These are phyloP conservation scores for Diaporthe ampelina DNA, from an alignment of 2,329 filamentous ascomycete genomes.

Conservation along the genomic window DNA sequence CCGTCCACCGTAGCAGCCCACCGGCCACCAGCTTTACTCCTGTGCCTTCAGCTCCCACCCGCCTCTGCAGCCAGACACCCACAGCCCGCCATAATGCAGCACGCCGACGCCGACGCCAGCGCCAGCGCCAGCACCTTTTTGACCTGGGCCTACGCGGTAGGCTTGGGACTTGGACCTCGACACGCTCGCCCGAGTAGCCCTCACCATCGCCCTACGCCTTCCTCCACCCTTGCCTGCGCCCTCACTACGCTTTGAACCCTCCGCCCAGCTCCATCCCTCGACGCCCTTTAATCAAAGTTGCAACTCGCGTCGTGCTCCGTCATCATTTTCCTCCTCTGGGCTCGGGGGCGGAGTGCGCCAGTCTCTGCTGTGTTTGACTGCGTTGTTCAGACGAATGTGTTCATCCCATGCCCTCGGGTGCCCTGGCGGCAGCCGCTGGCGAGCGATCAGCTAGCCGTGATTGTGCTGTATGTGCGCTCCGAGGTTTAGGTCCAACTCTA, in stretches of 20 bases:
- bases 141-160: neutral
- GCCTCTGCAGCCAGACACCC: slow-evolving; percentile 28
- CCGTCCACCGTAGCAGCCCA: slow-evolving; percentile 4
- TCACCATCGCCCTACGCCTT: neutral
- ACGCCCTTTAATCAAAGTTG: slow-evolving; percentile 35
- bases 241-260: slow-evolving; percentile 35
- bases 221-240: slow-evolving; percentile 33
- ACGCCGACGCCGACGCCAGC: slow-evolving; percentile 15
- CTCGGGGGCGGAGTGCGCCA: slow-evolving; percentile 6
- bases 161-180: neutral
- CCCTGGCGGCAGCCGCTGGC: slow-evolving; percentile 8
- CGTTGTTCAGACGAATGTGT: neutral
- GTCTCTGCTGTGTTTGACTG: neutral
- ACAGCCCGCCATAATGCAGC: slow-evolving; percentile 21
- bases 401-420: neutral
- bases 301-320: slow-evolving; percentile 30
- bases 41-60: slow-evolving; percentile 25
- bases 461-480: neutral
- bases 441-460: neutral
- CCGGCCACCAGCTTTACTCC: slow-evolving; percentile 17
- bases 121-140: slow-evolving; percentile 25
- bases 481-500: slow-evolving; percentile 28
- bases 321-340: slow-evolving; percentile 14
- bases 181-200: too few species aligned
- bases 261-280: slow-evolving; percentile 33